Base-by-base conservation (phyloP, 441 rosid species). In the Erodium texanum region DNA sequence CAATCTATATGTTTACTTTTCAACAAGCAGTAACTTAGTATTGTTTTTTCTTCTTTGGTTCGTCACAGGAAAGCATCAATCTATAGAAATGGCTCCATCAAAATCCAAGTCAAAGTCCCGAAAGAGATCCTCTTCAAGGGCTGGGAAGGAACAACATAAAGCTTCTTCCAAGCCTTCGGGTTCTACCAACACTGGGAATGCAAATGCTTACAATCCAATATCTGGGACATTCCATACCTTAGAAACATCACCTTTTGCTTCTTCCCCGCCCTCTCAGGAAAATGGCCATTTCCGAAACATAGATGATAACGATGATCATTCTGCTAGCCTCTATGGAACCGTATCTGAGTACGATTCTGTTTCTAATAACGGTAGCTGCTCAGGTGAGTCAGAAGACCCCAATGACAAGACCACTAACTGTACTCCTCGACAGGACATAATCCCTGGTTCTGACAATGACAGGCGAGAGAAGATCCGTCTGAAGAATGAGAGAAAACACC, bases 401-500 rank as follows among this genome's bases (percentile, higher is more conserved):
- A 56, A 56, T 14, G 62, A 56, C 27, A 56, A 56, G 27, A 19
- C 62, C 6, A 5, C 62, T 20, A 56, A 56, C 20, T 20, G 27
- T 20, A 20, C 62, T 56, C 27, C 27, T 9, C 24, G 27, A 15
- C 27, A 20, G 62, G 62, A 56, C 27, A 56, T 56, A 20, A 20
- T 56, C 20, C 62, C 62, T 20, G 62, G 62, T 20, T 20, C 62
- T 19, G 62, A 56, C 62, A 56, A 56, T 56, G 62, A 56, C 20
- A 56, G 27, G 27, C 24, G 62, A 11, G 62, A 56, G 27, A 56
- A 56, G 27, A 56, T 56, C 62, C 62, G 62, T 6, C 27, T 20
- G 62, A 56, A 56, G 62, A 56, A 56, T 19, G 62, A 56, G 62
- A 56, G 62, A 15, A 56, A 56, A 56, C 62, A 56, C 20, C 62